These are phyloP conservation scores for Penicillium nucicola DNA, from an alignment of 495 filamentous ascomycete species.

Conservation along the genomic window DNA sequence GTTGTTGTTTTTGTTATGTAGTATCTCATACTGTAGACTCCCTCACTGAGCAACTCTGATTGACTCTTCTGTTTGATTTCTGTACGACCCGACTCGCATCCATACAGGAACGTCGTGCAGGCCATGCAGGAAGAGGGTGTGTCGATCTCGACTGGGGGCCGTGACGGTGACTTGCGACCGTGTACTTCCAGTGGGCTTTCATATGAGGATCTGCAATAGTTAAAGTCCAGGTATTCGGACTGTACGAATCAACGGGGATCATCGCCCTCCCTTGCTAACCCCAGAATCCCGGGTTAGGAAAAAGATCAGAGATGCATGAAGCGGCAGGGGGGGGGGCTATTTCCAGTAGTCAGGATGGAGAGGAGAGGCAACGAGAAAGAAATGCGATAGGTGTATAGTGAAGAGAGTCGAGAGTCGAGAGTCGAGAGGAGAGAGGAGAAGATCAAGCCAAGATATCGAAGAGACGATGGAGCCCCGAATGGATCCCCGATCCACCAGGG, in stretches of 20 bases:
- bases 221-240: neutral
- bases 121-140: slow-evolving; percentile 21
- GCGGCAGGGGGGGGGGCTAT: slow-evolving; percentile 11
- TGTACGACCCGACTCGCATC: slow-evolving; percentile 28
- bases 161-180: neutral
- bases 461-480: no score
- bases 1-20: neutral
- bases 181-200: no score
- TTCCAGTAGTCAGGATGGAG: no score
- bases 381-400: no score
- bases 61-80: neutral
- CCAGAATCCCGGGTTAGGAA: slow-evolving; percentile 18
- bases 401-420: no score
- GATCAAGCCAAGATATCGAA: no score
- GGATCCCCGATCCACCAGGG: no score
- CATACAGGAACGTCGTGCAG: slow-evolving; percentile 17
- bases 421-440: no score
- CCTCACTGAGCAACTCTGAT: neutral
- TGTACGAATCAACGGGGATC: neutral
- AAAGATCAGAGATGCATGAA: slow-evolving; percentile 14
- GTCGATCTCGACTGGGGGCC: slow-evolving; percentile 26
- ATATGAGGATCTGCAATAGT: no score
- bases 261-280: slow-evolving; percentile 1
- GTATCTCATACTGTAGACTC: neutral
- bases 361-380: no score